Evolutionary conservation across 2,329 filamentous ascomycete genomes (phyloP).

Genomic region (Lasiodiplodia theobromae): DNA sequence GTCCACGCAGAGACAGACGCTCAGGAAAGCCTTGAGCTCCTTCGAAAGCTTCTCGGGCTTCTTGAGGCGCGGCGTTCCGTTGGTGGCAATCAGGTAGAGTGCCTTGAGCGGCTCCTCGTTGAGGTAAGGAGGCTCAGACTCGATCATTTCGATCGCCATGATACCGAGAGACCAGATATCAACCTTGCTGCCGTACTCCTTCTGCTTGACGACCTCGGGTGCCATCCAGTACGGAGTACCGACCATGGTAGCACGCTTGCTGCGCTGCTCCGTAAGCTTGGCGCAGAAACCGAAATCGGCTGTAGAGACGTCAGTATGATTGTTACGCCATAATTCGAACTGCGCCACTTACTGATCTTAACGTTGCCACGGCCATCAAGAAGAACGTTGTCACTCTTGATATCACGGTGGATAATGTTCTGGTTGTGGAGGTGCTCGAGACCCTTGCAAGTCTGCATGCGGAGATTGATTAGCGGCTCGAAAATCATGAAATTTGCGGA

Average conservation of each 20-base stretch:
- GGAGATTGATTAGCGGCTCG: background rate
- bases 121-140: constrained; percentile 95
- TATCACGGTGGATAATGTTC: constrained; percentile 98
- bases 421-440: constrained; percentile 93
- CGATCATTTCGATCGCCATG: constrained; percentile 99
- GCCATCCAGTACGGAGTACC: constrained; percentile 99
- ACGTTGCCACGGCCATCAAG: constrained; percentile 93
- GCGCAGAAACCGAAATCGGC: constrained; percentile 99
- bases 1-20: constrained; percentile 94
- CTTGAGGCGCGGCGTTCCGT: constrained; percentile 95
- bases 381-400: constrained; percentile 98
- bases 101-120: constrained; percentile 98
- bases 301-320: constrained; percentile 47
- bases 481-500: background rate
- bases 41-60: constrained; percentile 98
- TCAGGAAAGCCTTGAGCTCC: constrained; percentile 96
- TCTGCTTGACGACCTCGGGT: constrained; percentile 98
- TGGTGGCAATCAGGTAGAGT: constrained; percentile 95
- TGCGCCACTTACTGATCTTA: constrained; percentile 81
- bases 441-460: constrained; percentile 83
- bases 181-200: constrained; percentile 97
- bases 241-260: constrained; percentile 98
- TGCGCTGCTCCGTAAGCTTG: constrained; percentile 96
- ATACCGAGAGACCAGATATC: constrained; percentile 99
- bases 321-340: background rate